These are phyloP conservation scores for Penicillium nucicola DNA, from an alignment of 495 filamentous ascomycete species.

Conservation along the genomic window DNA sequence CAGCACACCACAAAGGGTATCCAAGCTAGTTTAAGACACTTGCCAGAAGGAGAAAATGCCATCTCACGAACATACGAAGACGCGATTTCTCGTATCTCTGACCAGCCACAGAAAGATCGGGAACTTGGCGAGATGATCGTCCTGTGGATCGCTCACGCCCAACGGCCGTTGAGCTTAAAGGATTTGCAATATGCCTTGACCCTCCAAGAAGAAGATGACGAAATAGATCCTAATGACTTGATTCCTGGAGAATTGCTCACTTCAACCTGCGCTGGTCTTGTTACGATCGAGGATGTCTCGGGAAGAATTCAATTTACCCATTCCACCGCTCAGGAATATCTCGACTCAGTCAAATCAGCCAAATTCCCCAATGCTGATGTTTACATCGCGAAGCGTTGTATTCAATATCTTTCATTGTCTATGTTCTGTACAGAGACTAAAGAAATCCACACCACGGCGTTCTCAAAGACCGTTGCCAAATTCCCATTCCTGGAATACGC, in stretches of 20 bases:
- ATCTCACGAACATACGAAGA: constrained; percentile 1
- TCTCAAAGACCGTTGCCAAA: neutral
- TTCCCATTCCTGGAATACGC: constrained; percentile 2
- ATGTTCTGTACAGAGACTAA: neutral
- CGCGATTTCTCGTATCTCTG: neutral
- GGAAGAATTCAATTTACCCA: neutral
- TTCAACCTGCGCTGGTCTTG: constrained; percentile 1
- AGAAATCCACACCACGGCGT: neutral
- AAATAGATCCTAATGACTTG: neutral
- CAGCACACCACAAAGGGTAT: neutral
- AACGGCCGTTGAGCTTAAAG: neutral
- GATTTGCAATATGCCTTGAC: constrained; percentile 1
- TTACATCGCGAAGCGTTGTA: neutral
- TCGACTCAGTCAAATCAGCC: neutral
- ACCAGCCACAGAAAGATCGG: neutral
- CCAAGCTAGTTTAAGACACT: neutral
- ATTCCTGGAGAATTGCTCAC: neutral
- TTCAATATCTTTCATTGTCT: neutral
- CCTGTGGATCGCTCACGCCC: constrained; percentile 1
- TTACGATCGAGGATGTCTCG: neutral
- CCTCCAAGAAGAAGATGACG: neutral
- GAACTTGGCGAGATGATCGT: constrained; percentile 1
- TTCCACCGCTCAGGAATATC: neutral
- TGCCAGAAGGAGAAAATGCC: constrained; percentile 1
- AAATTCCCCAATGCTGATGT: neutral